phyloP scores from a whole-genome alignment of 2,329 filamentous ascomycete genomes.

The Stagonosporopsis rhizophila region DNA sequence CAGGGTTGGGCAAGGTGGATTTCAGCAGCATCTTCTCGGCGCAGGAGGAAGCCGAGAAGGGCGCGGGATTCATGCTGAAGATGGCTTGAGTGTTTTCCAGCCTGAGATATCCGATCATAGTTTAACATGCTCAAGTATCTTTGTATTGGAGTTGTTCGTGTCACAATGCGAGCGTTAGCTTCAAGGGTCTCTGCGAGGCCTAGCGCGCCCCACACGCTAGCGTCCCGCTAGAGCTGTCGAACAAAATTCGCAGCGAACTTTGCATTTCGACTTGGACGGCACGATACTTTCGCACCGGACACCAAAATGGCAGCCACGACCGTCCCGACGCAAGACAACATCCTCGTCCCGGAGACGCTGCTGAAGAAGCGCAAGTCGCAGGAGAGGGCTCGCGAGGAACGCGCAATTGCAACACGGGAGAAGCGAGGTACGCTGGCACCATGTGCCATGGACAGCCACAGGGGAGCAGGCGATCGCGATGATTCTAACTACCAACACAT shows the following conservation, averaged over 20 bases:
- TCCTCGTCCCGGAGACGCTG: constrained; percentile 98
- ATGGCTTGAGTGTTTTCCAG: constrained; percentile 29
- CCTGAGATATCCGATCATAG: background rate
- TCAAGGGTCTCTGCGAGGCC: constrained; percentile 10
- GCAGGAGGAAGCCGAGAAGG: constrained; percentile 56
- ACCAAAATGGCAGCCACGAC: constrained; percentile 63
- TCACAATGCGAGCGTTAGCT: background rate
- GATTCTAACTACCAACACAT: constrained; percentile 86
- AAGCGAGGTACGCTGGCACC: constrained; percentile 78
- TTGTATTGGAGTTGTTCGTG: background rate
- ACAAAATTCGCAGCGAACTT: constrained; percentile 14
- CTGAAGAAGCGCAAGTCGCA: constrained; percentile 99
- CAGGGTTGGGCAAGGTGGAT: constrained; percentile 54
- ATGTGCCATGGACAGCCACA: constrained; percentile 20
- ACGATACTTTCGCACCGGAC: constrained; percentile 22
- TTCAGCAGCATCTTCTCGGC: constrained; percentile 60
- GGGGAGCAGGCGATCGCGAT: constrained; percentile 56
- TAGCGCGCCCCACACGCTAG: constrained; percentile 14
- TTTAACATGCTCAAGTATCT: background rate
- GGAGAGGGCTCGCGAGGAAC: constrained; percentile 97
- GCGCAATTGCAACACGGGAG: constrained; percentile 78
- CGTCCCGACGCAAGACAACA: constrained; percentile 92
- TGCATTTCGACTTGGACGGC: constrained; percentile 15
- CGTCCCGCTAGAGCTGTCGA: constrained; percentile 7
- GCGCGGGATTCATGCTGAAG: constrained; percentile 55